Conservation (phyloP, 2,329 filamentous ascomycete species). For the Trichoderma aggressivum region DNA sequence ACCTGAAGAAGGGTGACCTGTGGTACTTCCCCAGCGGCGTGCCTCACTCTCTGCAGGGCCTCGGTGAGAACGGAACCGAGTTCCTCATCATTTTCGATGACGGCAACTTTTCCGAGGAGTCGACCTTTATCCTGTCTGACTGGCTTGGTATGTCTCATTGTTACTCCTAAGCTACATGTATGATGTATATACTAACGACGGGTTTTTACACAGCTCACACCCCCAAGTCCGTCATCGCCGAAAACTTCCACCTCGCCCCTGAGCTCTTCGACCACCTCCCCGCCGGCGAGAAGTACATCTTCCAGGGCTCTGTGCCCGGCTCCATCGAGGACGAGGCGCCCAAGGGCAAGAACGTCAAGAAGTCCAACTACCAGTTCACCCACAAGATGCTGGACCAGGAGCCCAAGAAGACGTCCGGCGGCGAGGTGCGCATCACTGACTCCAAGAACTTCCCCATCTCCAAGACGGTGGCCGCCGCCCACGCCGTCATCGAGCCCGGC, state of each 20-base stretch:
- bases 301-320: slow-evolving; percentile 63
- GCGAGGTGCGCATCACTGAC: slow-evolving; percentile 70
- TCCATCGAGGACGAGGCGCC: slow-evolving; percentile 65
- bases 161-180: too few species aligned
- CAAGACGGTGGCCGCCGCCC: slow-evolving; percentile 67
- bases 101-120: slow-evolving; percentile 54
- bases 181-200: neutral
- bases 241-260: slow-evolving; percentile 72
- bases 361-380: slow-evolving; percentile 66
- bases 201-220: slow-evolving; percentile 56
- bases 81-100: slow-evolving; percentile 50
- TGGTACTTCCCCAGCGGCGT: slow-evolving; percentile 80
- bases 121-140: slow-evolving; percentile 70
- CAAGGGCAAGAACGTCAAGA: slow-evolving; percentile 57
- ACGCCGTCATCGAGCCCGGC: slow-evolving; percentile 67
- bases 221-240: slow-evolving; percentile 65
- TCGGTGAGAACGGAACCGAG: slow-evolving; percentile 58
- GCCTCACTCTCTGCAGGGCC: slow-evolving; percentile 72
- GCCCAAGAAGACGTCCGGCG: slow-evolving; percentile 63
- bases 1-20: slow-evolving; percentile 70
- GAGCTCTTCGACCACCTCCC: slow-evolving; percentile 69
- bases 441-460: slow-evolving; percentile 73
- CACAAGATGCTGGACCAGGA: slow-evolving; percentile 69
- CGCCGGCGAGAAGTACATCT: slow-evolving; percentile 70
- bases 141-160: slow-evolving; percentile 65